Evolutionary conservation across 2,329 filamentous ascomycete species (phyloP).

Genomic region (Arachnomyces sp.): DNA sequence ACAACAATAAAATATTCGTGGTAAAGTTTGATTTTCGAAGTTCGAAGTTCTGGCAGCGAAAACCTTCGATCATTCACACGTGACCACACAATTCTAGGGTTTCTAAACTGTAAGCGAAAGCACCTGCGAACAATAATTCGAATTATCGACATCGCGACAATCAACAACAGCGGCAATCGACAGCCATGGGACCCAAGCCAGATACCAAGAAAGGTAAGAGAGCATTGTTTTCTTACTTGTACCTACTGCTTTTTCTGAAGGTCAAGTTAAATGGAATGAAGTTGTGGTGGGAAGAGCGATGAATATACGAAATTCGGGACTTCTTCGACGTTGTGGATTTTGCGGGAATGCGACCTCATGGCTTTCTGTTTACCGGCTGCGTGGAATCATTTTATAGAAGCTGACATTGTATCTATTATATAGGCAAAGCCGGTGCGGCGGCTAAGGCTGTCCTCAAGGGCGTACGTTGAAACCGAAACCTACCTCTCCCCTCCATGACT

Average conservation of each 20-base stretch:
- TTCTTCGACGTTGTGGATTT: neutral
- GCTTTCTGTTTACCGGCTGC: neutral
- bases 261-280: slow-evolving; percentile 9
- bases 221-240: slow-evolving; percentile 19
- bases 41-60: no score
- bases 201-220: slow-evolving; percentile 42
- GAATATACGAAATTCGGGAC: slow-evolving; percentile 3
- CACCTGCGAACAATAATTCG: slow-evolving; percentile 22
- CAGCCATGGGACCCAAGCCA: slow-evolving; percentile 43
- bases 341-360: no score
- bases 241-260: slow-evolving; percentile 30
- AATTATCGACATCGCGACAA: slow-evolving; percentile 36
- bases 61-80: slow-evolving; percentile 6
- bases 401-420: slow-evolving; percentile 20
- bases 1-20: no score
- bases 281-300: slow-evolving; percentile 12
- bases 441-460: slow-evolving; percentile 95
- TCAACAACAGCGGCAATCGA: slow-evolving; percentile 37
- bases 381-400: slow-evolving; percentile 13
- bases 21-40: no score
- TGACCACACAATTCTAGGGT: slow-evolving; percentile 14
- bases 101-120: slow-evolving; percentile 16
- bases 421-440: slow-evolving; percentile 73
- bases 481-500: slow-evolving; percentile 22
- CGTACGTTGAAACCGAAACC: slow-evolving; percentile 53